phyloP scores from a whole-genome alignment of 2,329 filamentous ascomycete genomes.

The Amauroascus verrucosus region DNA sequence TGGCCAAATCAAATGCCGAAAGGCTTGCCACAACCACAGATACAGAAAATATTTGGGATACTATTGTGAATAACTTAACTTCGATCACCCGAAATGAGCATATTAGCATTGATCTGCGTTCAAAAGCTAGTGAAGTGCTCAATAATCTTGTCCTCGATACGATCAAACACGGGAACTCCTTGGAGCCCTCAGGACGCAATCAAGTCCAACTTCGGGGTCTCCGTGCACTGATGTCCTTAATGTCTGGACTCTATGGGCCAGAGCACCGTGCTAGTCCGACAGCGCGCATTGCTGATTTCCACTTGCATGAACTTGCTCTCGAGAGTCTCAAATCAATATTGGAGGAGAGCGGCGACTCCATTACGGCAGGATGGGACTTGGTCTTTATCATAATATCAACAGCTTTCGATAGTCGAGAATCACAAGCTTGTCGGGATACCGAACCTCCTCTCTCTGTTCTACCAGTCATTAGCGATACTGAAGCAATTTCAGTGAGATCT shows the following conservation, averaged over 20 bases:
- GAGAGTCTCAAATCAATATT: slow-evolving; percentile 73
- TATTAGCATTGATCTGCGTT: slow-evolving; percentile 31
- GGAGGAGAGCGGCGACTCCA: slow-evolving; percentile 76
- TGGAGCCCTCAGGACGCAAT: slow-evolving; percentile 41
- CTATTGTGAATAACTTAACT: slow-evolving; percentile 49
- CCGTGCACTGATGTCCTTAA: slow-evolving; percentile 52
- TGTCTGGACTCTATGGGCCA: slow-evolving; percentile 48
- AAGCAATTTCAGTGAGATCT: slow-evolving; percentile 37
- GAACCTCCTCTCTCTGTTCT: slow-evolving; percentile 18
- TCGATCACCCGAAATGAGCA: slow-evolving; percentile 34
- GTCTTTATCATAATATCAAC: slow-evolving; percentile 77
- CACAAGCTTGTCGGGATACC: slow-evolving; percentile 27
- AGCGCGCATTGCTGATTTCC: slow-evolving; percentile 56
- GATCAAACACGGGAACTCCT: slow-evolving; percentile 31
- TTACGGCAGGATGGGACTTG: slow-evolving; percentile 74
- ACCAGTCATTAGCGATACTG: slow-evolving; percentile 16
- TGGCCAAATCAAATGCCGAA: slow-evolving; percentile 63
- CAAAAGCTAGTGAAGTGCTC: slow-evolving; percentile 54
- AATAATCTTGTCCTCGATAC: slow-evolving; percentile 36
- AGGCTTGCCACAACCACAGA: slow-evolving; percentile 60
- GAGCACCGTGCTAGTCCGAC: slow-evolving; percentile 47
- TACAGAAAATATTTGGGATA: slow-evolving; percentile 63
- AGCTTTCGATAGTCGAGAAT: slow-evolving; percentile 52
- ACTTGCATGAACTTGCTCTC: slow-evolving; percentile 69
- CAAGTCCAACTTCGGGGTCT: slow-evolving; percentile 64